Conservation (phyloP, 305 asterid genomes). For the Coffea humblotiana region DNA sequence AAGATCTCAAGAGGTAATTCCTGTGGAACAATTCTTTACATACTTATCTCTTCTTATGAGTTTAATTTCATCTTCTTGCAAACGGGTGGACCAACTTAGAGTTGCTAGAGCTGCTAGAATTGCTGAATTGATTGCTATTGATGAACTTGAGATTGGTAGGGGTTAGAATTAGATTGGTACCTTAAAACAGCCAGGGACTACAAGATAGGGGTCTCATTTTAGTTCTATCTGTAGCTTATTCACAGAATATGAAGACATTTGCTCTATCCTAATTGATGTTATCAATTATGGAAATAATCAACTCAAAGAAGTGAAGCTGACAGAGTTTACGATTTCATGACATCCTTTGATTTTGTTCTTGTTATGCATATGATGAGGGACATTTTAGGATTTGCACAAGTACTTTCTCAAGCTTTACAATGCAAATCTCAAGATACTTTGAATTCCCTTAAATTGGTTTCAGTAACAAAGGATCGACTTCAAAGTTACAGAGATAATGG, state of each 20-base stretch:
- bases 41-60: not conserved
- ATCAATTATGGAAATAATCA: not conserved
- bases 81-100: not conserved
- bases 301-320: not conserved
- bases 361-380: not conserved
- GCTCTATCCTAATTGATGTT: not conserved
- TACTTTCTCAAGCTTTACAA: not conserved
- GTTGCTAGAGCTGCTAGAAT: not conserved
- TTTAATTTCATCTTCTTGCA: not conserved
- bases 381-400: not conserved
- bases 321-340: not conserved
- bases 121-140: too few relatives aligned
- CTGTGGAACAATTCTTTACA: not conserved
- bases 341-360: not conserved
- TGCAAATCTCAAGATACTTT: not conserved
- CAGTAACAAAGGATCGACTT: not conserved
- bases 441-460: not conserved
- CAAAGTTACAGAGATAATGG: not conserved
- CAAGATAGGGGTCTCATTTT: not conserved
- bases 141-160: not conserved
- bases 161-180: not conserved
- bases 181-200: not conserved
- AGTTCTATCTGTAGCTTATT: not conserved
- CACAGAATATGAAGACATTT: not conserved
- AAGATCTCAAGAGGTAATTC: not conserved